Percentiles rank a stretch among this genome's conserved stretches.
phyloP scores from a whole-genome alignment of 1,284 basidiomycete genomes.

The Leccinum griseonigrum region DNA sequence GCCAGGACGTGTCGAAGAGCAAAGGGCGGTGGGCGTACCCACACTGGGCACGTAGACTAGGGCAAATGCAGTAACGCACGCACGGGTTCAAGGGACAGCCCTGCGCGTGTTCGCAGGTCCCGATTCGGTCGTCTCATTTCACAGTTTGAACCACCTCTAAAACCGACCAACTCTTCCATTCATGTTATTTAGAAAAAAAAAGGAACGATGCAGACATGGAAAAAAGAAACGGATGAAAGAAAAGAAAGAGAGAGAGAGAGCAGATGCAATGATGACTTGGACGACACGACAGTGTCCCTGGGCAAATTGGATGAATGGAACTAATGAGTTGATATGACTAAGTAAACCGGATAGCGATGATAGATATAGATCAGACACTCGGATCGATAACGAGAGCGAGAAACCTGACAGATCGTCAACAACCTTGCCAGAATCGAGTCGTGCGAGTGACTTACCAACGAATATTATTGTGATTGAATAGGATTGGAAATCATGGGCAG shows the following conservation, averaged over 20 bases:
- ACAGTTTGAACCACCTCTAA: neutral
- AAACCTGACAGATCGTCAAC: slow-evolving; percentile 17
- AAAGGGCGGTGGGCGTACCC: slow-evolving; percentile 19
- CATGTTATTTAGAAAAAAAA: neutral
- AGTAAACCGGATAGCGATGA: slow-evolving; percentile 21
- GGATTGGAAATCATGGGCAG: slow-evolving; percentile 42
- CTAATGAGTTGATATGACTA: slow-evolving; percentile 27
- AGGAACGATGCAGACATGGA: slow-evolving; percentile 19
- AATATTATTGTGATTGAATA: slow-evolving; percentile 23
- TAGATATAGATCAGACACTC: slow-evolving; percentile 27
- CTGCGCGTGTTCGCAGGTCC: slow-evolving; percentile 15
- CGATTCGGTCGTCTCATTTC: slow-evolving; percentile 4
- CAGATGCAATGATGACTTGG: slow-evolving; percentile 20
- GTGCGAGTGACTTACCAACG: slow-evolving; percentile 21
- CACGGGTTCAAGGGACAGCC: slow-evolving; percentile 21
- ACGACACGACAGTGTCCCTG: slow-evolving; percentile 5
- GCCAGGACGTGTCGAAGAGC: slow-evolving; percentile 14
- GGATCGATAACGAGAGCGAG: slow-evolving; percentile 22
- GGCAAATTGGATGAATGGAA: slow-evolving; percentile 25
- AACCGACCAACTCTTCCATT: neutral
- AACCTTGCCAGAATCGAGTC: neutral
- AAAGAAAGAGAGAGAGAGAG: slow-evolving; percentile 1
- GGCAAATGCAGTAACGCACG: slow-evolving; percentile 7
- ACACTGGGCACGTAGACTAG: slow-evolving; percentile 28
- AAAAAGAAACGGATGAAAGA: slow-evolving; percentile 3